Percentiles rank a stretch among this genome's conserved stretches.
Evolutionary conservation across 306 rosid genomes (phyloP).

Genomic region (Cyamopsis tetragonoloba): DNA sequence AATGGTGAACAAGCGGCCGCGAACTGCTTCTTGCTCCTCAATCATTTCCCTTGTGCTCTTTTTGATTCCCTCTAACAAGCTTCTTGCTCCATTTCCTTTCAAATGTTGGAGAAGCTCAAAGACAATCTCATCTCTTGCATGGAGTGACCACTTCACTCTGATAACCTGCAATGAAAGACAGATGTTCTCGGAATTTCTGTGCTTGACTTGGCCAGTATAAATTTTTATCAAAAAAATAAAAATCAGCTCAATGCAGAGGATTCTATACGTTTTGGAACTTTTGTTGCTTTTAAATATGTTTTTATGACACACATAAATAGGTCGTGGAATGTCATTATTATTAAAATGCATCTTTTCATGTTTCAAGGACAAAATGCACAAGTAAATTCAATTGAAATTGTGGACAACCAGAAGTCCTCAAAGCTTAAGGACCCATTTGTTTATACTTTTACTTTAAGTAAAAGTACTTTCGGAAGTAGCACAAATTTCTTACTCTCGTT

Average conservation of each 20-base stretch:
- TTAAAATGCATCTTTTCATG: background rate
- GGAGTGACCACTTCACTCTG: constrained; percentile 96
- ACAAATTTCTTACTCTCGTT: too few species aligned
- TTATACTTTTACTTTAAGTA: too few species aligned
- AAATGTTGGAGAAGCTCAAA: constrained; percentile 88
- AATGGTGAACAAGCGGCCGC: constrained; percentile 88
- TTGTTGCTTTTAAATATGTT: background rate
- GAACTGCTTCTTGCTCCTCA: constrained; percentile 98
- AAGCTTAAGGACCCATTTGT: too few species aligned
- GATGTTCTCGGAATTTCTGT: constrained; percentile 2
- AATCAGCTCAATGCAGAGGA: background rate
- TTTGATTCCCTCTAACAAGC: constrained; percentile 55
- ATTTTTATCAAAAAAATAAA: background rate
- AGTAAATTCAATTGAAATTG: background rate
- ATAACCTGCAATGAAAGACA: constrained; percentile 61
- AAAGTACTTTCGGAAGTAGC: too few species aligned
- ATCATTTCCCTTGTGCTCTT: constrained; percentile 81
- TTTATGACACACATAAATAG: background rate
- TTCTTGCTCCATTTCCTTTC: constrained; percentile 60
- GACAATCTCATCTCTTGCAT: constrained; percentile 89
- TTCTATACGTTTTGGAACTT: background rate
- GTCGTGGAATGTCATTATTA: background rate
- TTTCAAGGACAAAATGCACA: background rate
- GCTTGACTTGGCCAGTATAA: background rate
- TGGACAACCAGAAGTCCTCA: background rate